Evolutionary conservation across 768 basidiomycete species (phyloP).

Genomic region (Tylopilus felleus): DNA sequence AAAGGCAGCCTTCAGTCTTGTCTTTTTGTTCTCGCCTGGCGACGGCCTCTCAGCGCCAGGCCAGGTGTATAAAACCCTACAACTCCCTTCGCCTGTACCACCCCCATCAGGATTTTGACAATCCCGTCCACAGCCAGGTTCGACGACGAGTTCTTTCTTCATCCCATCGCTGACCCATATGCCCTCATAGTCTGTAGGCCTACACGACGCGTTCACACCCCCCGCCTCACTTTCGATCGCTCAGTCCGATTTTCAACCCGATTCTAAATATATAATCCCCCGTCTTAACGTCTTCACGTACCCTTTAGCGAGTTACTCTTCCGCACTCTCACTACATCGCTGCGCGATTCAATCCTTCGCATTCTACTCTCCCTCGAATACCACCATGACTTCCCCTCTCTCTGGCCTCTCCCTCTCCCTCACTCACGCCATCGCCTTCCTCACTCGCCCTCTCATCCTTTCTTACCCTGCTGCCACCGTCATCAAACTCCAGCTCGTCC

Average conservation of each 20-base stretch:
- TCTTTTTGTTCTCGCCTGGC: slow-evolving; percentile 36
- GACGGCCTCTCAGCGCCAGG: slow-evolving; percentile 17
- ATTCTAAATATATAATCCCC: slow-evolving; percentile 8
- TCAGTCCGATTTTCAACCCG: slow-evolving; percentile 27
- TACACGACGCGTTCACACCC: slow-evolving; percentile 5
- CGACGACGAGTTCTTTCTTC: neutral
- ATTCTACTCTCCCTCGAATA: slow-evolving; percentile 10
- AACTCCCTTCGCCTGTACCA: neutral
- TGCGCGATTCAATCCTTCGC: slow-evolving; percentile 30
- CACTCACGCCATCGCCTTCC: slow-evolving; percentile 69
- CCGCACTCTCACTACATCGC: slow-evolving; percentile 28
- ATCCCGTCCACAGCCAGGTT: slow-evolving; percentile 36
- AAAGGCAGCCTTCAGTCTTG: slow-evolving; percentile 22
- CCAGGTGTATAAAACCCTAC: slow-evolving; percentile 25
- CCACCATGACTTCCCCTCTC: slow-evolving; percentile 33
- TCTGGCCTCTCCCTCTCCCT: slow-evolving; percentile 63
- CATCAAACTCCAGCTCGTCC: slow-evolving; percentile 65
- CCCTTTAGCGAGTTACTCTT: slow-evolving; percentile 23
- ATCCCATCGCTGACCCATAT: slow-evolving; percentile 9
- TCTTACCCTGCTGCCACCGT: slow-evolving; percentile 59
- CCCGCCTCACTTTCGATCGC: slow-evolving; percentile 17
- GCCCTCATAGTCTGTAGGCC: slow-evolving; percentile 27
- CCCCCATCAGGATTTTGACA: slow-evolving; percentile 35
- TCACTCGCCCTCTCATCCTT: slow-evolving; percentile 61
- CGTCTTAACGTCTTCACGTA: slow-evolving; percentile 27